These are phyloP conservation scores for Mycoemilia scoparia DNA, from an alignment of 192 early-diverging fungal genomes.

Conservation along the genomic window DNA sequence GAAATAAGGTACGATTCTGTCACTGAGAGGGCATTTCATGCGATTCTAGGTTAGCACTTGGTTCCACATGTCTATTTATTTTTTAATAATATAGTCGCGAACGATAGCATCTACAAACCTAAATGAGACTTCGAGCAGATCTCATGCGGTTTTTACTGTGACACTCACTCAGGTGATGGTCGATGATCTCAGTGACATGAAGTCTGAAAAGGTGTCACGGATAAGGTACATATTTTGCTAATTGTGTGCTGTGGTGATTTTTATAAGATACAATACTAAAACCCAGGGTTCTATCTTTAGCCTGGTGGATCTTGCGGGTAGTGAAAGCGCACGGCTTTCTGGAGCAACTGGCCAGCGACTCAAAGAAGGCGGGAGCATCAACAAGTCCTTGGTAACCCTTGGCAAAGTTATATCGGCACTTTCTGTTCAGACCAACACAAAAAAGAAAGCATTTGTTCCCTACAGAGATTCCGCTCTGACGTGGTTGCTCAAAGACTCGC, in stretches of 20 bases:
- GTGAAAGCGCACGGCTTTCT: constrained; percentile 75
- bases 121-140: constrained; percentile 81
- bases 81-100: too few relatives aligned
- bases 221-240: too few relatives aligned
- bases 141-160: constrained; percentile 71
- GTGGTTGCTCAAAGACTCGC: constrained; percentile 66
- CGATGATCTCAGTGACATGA: constrained; percentile 29
- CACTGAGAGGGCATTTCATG: too few relatives aligned
- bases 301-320: constrained; percentile 85
- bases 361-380: constrained; percentile 90
- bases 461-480: constrained; percentile 84
- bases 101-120: constrained; percentile 87
- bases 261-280: too few relatives aligned
- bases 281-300: constrained; percentile 32
- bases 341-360: constrained; percentile 66
- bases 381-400: constrained; percentile 74
- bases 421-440: constrained; percentile 40
- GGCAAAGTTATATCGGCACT: constrained; percentile 89
- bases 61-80: constrained; percentile 13
- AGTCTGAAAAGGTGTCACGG: constrained; percentile 58
- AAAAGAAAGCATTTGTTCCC: constrained; percentile 44
- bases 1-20: constrained; percentile 57
- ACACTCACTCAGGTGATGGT: constrained; percentile 46
- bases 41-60: not conserved
- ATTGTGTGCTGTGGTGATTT: too few relatives aligned